Conservation (phyloP, 305 asterid genomes). For the Withania somnifera region DNA sequence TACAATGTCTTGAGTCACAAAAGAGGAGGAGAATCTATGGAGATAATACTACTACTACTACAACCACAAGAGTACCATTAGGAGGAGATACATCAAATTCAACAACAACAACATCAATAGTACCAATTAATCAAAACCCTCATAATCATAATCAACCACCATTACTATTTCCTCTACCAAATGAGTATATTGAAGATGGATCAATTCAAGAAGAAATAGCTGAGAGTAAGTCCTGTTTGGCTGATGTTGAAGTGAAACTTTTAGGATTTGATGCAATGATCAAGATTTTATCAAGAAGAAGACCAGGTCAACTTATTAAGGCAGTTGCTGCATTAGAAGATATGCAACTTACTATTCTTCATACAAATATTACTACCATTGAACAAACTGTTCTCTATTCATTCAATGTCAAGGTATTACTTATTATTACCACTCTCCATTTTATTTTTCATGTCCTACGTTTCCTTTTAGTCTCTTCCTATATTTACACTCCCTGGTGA, state of each 20-base stretch:
- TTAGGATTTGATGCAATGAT: conserved; percentile 77
- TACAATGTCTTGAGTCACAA: conserved; percentile 92
- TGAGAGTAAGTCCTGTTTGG: conserved; percentile 79
- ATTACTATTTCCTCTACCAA: conserved; percentile 26
- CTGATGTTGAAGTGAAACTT: conserved; percentile 83
- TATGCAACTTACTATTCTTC: conserved; percentile 77
- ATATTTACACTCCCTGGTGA: not conserved
- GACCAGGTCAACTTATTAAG: conserved; percentile 68
- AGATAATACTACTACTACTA: no score
- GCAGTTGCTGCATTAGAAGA: conserved; percentile 84
- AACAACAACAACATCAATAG: not conserved
- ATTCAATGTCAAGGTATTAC: conserved; percentile 91
- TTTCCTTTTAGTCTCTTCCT: not conserved
- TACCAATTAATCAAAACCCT: conserved; percentile 14
- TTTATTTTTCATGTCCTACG: not conserved
- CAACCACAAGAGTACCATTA: not conserved
- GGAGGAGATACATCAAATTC: conserved; percentile 34
- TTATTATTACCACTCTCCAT: not conserved
- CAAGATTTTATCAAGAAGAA: conserved; percentile 72
- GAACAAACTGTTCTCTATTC: conserved; percentile 94
- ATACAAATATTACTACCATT: conserved; percentile 81
- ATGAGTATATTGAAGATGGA: conserved; percentile 25
- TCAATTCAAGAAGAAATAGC: conserved; percentile 48
- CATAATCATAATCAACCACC: conserved; percentile 18
- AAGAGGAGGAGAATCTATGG: conserved; percentile 75